Base-by-base conservation (phyloP, 495 filamentous ascomycete genomes). In the Xylaria sp. region DNA sequence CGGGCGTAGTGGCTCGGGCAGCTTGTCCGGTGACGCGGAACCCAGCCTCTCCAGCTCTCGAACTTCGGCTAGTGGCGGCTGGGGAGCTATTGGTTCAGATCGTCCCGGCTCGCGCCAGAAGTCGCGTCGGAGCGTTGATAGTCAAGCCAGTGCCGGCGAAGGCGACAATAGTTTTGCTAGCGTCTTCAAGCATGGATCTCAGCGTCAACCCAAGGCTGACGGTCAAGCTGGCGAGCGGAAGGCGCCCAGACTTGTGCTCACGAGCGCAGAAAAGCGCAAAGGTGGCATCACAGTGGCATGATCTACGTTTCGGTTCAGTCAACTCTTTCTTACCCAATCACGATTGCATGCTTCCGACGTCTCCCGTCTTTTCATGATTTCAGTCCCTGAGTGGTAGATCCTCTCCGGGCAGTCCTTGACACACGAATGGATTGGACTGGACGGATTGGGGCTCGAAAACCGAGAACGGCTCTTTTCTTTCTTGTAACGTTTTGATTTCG, bases 181-280 rank as follows among this genome's bases (percentile, higher is more conserved):
- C 55, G 83, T 88, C n/a, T 85, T 89, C 73, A 89, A 89, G 85
- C 85, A 84, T 59, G 80, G 83, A 53, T 77, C 79, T 59, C 82
- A 83, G 76, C 87, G 82, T 68, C 80, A 74, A 15, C 65, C 67
- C 71, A 85, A 87, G 79, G 72, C 75, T 12, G 83, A 85, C 63
- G 77, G 79, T 24, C 82, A 80, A 74, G 86, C 87, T 50, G 90
- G 90, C 61, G 87, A 91, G 78, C 91, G 92, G 77, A 95, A 91
- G 87, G 92, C 91, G 61, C 91, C 93, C 14, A 91, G 93, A 86
- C 88, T 97, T 79, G 91, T 98, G 71, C 87, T 97, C 61, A 94
- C 90, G 69, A 93, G 90, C 77, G 93, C 92, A 68, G 94, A 97
- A 83, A 97, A 97, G 89, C 91, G 94, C 78, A 97, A 93, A 85